Percentiles rank a stretch among this genome's conserved stretches.
phyloP scores from a whole-genome alignment of 805 yeast genomes.

The Saccharomyces mikatae region DNA sequence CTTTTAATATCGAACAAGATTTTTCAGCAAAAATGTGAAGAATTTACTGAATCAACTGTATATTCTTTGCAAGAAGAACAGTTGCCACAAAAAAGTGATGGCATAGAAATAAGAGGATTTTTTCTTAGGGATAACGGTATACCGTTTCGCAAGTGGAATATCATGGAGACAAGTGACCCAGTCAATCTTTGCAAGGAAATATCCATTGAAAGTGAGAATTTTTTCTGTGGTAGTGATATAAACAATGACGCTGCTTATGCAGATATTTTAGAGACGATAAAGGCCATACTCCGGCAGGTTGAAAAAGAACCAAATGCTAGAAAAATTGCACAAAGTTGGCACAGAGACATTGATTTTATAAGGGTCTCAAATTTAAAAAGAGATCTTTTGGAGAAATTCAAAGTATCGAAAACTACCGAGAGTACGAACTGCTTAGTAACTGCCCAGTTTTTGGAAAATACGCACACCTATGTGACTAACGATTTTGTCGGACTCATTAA shows the following conservation, averaged over 20 bases:
- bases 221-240: constrained; percentile 12
- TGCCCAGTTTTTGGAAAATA: neutral
- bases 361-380: constrained; percentile 11
- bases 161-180: neutral
- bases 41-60: neutral
- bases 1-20: neutral
- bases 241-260: constrained; percentile 4
- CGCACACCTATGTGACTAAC: neutral
- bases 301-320: constrained; percentile 1
- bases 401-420: neutral
- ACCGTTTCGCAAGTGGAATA: constrained; percentile 5
- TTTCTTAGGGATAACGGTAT: constrained; percentile 10
- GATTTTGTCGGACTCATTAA: constrained; percentile 38
- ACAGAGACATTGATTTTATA: constrained; percentile 6
- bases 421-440: neutral
- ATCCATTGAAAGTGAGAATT: neutral
- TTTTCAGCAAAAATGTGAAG: neutral
- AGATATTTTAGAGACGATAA: constrained; percentile 12
- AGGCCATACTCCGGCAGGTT: constrained; percentile 3
- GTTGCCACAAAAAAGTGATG: neutral
- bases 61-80: neutral
- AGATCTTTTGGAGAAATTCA: constrained; percentile 8
- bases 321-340: constrained; percentile 10
- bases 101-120: constrained; percentile 3
- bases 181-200: neutral